A percentile compares a stretch with the other conserved stretches of the same genome.
Evolutionary conservation across 208 protist genomes (phyloP).

Genomic region (Phytomonas sp.): DNA sequence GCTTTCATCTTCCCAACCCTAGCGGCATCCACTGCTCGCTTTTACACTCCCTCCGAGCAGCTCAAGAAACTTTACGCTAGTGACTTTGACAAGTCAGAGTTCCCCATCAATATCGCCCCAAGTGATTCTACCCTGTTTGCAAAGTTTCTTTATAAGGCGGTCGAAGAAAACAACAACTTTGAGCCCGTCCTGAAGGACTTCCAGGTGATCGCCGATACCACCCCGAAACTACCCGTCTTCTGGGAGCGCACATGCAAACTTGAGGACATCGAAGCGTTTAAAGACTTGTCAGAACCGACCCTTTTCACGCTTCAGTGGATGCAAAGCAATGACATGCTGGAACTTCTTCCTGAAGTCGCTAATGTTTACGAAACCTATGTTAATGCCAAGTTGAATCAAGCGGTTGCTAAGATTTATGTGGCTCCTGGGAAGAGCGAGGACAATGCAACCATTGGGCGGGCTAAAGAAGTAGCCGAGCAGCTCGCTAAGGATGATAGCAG

Average conservation of each 20-base stretch:
- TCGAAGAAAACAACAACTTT: constrained; percentile 51
- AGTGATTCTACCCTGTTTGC: constrained; percentile 86
- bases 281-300: constrained; percentile 63
- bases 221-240: constrained; percentile 76
- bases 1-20: constrained; percentile 24
- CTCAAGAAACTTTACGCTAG: constrained; percentile 85
- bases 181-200: constrained; percentile 77
- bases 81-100: constrained; percentile 76
- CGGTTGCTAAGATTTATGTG: constrained; percentile 78
- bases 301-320: constrained; percentile 88
- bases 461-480: constrained; percentile 66
- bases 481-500: constrained; percentile 57
- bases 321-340: constrained; percentile 87
- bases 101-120: constrained; percentile 73
- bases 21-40: constrained; percentile 39
- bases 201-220: constrained; percentile 49
- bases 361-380: constrained; percentile 85
- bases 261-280: constrained; percentile 70
- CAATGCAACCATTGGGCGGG: constrained; percentile 32
- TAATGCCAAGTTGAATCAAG: constrained; percentile 80
- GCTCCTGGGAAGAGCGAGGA: constrained; percentile 53
- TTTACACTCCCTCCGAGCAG: constrained; percentile 80
- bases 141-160: constrained; percentile 87
- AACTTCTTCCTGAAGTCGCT: constrained; percentile 69
- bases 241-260: constrained; percentile 78